These are phyloP conservation scores for Phytophthora brassicae DNA, from an alignment of 352 stramenopile species.

Conservation along the genomic window DNA sequence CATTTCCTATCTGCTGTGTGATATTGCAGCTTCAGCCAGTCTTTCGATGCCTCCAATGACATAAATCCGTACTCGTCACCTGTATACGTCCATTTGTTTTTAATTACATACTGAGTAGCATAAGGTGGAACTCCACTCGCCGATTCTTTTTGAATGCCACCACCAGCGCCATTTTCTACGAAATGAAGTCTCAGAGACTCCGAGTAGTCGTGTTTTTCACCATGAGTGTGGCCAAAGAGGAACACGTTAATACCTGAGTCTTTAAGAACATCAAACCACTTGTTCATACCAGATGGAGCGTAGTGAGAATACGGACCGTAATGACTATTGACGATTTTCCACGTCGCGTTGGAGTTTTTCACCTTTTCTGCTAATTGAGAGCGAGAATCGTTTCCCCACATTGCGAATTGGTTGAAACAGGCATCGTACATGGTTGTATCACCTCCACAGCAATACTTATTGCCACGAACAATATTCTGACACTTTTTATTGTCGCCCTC, in stretches of 20 bases:
- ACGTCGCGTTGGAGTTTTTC: constrained; percentile 21
- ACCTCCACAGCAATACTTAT: constrained; percentile 16
- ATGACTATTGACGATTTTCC: constrained; percentile 26
- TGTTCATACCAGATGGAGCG: constrained; percentile 18
- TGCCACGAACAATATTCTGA: constrained; percentile 4
- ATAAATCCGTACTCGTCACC: constrained; percentile 6
- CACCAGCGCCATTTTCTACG: constrained; percentile 7
- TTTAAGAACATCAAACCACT: constrained; percentile 20
- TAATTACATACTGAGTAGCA: constrained; percentile 1
- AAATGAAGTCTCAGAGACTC: neutral
- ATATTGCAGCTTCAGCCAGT: constrained; percentile 13
- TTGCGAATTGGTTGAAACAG: constrained; percentile 10
- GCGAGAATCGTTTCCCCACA: constrained; percentile 18
- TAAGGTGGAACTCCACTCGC: neutral
- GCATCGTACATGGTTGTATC: constrained; percentile 19
- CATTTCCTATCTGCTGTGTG: neutral
- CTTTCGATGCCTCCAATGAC: neutral
- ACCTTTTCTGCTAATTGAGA: constrained; percentile 16
- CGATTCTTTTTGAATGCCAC: neutral
- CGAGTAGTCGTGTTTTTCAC: constrained; percentile 56
- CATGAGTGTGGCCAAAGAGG: constrained; percentile 23
- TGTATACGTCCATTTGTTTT: constrained; percentile 3
- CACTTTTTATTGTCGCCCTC: constrained; percentile 8
- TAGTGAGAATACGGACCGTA: constrained; percentile 25
- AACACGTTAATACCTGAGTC: constrained; percentile 12